Base-by-base conservation (phyloP, 352 stramenopile species). In the Phytophthora capsici region DNA sequence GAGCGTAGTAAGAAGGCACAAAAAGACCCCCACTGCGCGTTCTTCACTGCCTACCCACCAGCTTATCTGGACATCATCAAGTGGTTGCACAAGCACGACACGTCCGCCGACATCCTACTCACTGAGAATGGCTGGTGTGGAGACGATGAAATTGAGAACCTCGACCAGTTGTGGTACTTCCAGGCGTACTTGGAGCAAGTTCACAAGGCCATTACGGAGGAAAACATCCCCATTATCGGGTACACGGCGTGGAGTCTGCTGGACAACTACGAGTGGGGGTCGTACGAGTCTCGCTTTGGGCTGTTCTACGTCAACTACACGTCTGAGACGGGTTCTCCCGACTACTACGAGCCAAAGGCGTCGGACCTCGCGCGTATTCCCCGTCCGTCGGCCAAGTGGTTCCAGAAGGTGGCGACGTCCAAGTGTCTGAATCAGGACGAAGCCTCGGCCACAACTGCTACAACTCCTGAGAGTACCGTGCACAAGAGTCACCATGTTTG, bases 81-180 rank as follows among this genome's bases (percentile, higher is more conserved):
- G 17, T 90, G 71, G 73, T 57, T 90, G 47, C 75, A 88, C 62
- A 41, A 62, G 10, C 64, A 84, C 19, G 71, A 90, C 55, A 51
- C 41, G 13, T 69, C 41, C 17, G 71, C 74, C 2, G 57, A 78
- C 6, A 84, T 86, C 14, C 32, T 86, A n/a, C 53, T 88, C 10
- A 84, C 77, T 0, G 77, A 88, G 63, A 88, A 88, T 44, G 79
- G 79, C 1, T 88, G 74, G 74, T 88, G 79, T 30, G 79, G 79
- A 17, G 77, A 84, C 36, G 59, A 75, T 13, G 71, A 72, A 6
- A 67, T 88, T 12, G 74, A 86, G 13, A 84, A 84, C 36, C 23
- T 37, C 30, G 74, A 88, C 23, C 76, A 56, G 65, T 37, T 44
- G 10, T 71, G 63, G 69, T 71, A 71, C 51, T 73, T 56, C 69